Evolutionary conservation across 805 yeast genomes (phyloP).

Genomic region (Naumovozyma baii): DNA sequence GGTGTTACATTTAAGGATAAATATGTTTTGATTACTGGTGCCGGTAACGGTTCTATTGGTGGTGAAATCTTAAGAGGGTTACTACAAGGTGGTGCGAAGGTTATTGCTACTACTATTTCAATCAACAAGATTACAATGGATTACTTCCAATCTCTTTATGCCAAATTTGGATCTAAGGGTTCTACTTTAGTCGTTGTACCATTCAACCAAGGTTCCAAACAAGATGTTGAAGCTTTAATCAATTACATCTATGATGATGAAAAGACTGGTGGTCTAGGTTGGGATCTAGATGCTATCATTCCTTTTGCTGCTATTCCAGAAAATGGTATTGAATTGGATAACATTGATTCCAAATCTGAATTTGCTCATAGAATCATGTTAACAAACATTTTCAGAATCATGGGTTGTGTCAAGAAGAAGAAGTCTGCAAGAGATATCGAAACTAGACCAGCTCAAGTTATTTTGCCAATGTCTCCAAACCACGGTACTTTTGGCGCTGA

Average conservation of each 20-base stretch:
- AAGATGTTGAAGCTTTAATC: conserved; percentile 80
- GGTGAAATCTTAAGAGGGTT: conserved; percentile 93
- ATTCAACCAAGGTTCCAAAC: conserved; percentile 95
- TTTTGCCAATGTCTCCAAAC: conserved; percentile 94
- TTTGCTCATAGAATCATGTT: conserved; percentile 98
- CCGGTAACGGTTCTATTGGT: conserved; percentile 98
- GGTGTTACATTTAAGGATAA: conserved; percentile 87
- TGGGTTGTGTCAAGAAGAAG: conserved; percentile 82
- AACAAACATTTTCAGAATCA: conserved; percentile 83
- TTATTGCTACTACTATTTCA: conserved; percentile 90
- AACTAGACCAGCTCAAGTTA: conserved; percentile 97
- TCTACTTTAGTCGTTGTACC: conserved; percentile 93
- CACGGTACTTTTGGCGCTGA: conserved; percentile 98
- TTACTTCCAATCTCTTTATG: conserved; percentile 87
- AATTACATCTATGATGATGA: conserved; percentile 75
- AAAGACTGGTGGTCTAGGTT: conserved; percentile 85
- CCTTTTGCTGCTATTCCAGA: conserved; percentile 99
- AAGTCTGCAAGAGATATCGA: conserved; percentile 68
- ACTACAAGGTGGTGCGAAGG: conserved; percentile 96
- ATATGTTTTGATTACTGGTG: conserved; percentile 90
- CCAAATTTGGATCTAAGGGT: conserved; percentile 87
- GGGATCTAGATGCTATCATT: conserved; percentile 93
- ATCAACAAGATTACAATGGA: conserved; percentile 91
- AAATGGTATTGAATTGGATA: conserved; percentile 90
- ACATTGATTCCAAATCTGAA: conserved; percentile 90